Evolutionary conservation across 129 eudicot species (phyloP), one percentile per base, ranked within the genome.

Genomic region (Dittrichia graveolens): DNA sequence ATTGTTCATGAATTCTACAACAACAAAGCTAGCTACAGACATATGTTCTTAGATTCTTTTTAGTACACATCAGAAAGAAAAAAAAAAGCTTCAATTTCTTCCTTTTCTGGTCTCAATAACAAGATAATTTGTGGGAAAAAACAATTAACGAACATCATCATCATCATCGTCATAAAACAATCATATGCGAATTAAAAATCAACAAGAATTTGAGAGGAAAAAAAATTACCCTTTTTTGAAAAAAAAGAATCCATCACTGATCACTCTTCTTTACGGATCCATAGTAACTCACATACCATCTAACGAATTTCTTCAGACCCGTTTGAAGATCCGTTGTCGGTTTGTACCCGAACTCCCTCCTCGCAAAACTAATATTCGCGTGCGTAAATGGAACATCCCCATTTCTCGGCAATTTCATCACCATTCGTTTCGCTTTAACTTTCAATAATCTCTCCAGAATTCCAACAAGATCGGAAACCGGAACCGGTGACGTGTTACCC

Each of bases 381-480:
- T 91, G 97, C 2, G 97, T 91, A 71, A 81, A 91, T 52, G 75
- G 89, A 49, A 91, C 97, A 67, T 91, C 97, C 18, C 97, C 97
- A 44, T 91, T 91, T 66, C 95, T 78, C 4, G 97, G 97, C 75
- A 91, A 55, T 75, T 91, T 91, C 89, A 72, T 87, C 16, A 91
- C 52, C 52, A 69, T 41, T 42, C 87, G 74, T 45, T 87, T 91
- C 13, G 97, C 97, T 75, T 91, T 85, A 48, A 87, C 89, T 72
- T 91, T 91, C 62, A 91, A 75, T 78, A 91, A 62, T 45, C 84
- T 77, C 75, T 91, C 97, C 82, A 91, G 85, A 71, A 91, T 83
- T 59, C 86, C 75, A 13, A 91, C 97, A 6, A 91, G 89, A 63
- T 83, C 83, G 3, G 91, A 65, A 18, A 87, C 97, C 6, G 97